Percentiles rank a stretch among this genome's conserved stretches.
Conservation (phyloP, 2,329 filamentous ascomycete genomes). For the Fusarium guadeloupense region DNA sequence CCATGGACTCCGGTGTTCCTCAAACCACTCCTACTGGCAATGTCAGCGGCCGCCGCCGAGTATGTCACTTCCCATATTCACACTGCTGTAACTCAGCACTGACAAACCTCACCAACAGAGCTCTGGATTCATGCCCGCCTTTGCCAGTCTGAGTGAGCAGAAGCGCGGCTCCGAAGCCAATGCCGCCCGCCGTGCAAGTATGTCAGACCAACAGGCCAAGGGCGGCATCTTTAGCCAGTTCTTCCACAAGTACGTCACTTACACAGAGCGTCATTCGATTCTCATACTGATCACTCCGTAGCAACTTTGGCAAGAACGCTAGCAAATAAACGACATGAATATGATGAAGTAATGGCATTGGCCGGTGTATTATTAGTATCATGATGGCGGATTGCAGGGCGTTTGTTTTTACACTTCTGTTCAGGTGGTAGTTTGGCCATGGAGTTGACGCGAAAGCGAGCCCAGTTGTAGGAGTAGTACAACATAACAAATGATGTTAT, state of each 20-base stretch:
- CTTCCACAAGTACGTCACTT: constrained; percentile 63
- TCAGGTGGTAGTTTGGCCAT: constrained; percentile 2
- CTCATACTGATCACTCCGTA: constrained; percentile 14
- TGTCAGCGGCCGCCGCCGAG: constrained; percentile 44
- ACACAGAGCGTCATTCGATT: not conserved
- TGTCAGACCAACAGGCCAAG: constrained; percentile 62
- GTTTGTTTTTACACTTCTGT: not conserved
- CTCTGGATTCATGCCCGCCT: constrained; percentile 58
- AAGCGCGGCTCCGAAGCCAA: constrained; percentile 59
- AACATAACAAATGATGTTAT: constrained; percentile 1
- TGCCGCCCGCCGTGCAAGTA: constrained; percentile 61
- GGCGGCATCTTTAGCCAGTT: constrained; percentile 62
- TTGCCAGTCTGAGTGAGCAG: constrained; percentile 61
- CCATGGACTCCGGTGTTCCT: constrained; percentile 45
- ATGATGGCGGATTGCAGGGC: not conserved
- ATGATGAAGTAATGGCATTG: not conserved
- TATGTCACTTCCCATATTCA: constrained; percentile 12
- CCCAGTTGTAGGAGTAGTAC: constrained; percentile 20
- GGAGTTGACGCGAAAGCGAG: constrained; percentile 19
- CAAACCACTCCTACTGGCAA: constrained; percentile 32
- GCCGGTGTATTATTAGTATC: constrained; percentile 13
- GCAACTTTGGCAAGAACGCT: constrained; percentile 49
- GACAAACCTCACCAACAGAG: constrained; percentile 45
- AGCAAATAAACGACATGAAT: constrained; percentile 37
- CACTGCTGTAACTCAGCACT: not conserved